Evolutionary conservation across 176 grass and related monocot species (phyloP).

Genomic region (sorghum (Sorghum bicolor)): DNA sequence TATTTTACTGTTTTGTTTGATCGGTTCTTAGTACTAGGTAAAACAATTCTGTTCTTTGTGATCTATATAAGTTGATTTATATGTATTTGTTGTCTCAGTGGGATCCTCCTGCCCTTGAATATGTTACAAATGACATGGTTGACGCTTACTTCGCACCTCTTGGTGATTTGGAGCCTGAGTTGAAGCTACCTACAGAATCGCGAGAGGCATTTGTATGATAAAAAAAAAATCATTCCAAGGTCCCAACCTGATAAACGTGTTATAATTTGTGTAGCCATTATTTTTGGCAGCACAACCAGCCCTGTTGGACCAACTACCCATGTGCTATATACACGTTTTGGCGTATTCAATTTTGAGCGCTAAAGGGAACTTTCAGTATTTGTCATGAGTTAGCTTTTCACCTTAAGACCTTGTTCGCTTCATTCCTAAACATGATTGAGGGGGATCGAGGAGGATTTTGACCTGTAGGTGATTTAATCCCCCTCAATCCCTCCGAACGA

Average conservation of each 20-base stretch:
- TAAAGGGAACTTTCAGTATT: background rate
- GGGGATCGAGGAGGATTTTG: no score
- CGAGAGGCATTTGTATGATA: slow-evolving; percentile 75
- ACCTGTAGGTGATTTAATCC: no score
- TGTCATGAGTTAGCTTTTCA: background rate
- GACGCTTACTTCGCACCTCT: slow-evolving; percentile 77
- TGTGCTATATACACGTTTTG: slow-evolving; percentile 16
- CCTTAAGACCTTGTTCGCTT: background rate
- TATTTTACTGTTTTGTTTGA: background rate
- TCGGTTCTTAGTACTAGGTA: background rate
- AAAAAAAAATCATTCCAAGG: background rate
- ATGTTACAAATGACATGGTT: slow-evolving; percentile 80
- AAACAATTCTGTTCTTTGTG: background rate
- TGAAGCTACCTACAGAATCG: slow-evolving; percentile 71
- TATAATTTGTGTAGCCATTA: slow-evolving; percentile 3
- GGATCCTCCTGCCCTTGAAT: slow-evolving; percentile 84
- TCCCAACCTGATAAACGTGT: background rate
- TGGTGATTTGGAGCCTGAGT: slow-evolving; percentile 67
- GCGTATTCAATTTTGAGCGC: background rate
- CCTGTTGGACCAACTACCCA: background rate
- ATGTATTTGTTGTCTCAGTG: slow-evolving; percentile 53
- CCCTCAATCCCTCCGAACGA: no score
- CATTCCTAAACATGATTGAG: no score
- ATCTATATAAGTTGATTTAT: background rate
- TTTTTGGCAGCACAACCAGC: slow-evolving; percentile 8